These are phyloP conservation scores for Rhodotorula mucilaginosa DNA, from an alignment of 1,284 basidiomycete species.

Conservation along the genomic window DNA sequence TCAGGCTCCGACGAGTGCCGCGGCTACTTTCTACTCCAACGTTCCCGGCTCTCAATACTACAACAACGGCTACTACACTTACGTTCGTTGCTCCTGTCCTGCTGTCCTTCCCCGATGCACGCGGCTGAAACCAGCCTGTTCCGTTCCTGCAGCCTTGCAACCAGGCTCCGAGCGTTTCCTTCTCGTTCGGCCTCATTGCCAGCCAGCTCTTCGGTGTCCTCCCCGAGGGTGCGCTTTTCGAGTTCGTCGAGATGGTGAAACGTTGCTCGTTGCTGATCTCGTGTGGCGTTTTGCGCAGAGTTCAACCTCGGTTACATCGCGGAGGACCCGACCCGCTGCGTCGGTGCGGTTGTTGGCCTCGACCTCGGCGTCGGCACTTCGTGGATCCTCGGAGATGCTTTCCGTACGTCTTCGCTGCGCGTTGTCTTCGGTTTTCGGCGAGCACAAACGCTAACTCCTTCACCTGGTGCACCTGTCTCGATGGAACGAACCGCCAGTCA, in stretches of 20 bases:
- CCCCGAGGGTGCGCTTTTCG: conserved; percentile 3
- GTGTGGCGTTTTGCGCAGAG: not conserved
- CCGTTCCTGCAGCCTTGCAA: conserved; percentile 22
- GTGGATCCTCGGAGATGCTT: conserved; percentile 25
- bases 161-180: conserved; percentile 12
- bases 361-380: conserved; percentile 24
- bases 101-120: not conserved
- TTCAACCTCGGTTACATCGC: conserved; percentile 35
- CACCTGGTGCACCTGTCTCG: not conserved
- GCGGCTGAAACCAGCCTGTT: not conserved
- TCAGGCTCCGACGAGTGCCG: conserved; percentile 26
- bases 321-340: conserved; percentile 12
- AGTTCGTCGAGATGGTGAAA: not conserved
- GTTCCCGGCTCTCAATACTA: conserved; percentile 14
- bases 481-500: not conserved
- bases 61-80: conserved; percentile 19
- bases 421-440: not conserved
- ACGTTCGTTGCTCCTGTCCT: conserved; percentile 3
- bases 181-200: conserved; percentile 14
- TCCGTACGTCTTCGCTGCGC: conserved; percentile 4
- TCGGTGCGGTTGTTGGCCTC: conserved; percentile 25
- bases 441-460: not conserved
- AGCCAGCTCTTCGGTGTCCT: conserved; percentile 6
- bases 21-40: conserved; percentile 24
- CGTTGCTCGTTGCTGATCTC: not conserved